These are phyloP conservation scores for Yarrowia sp. DNA, from an alignment of 805 yeast species.

Conservation along the genomic window DNA sequence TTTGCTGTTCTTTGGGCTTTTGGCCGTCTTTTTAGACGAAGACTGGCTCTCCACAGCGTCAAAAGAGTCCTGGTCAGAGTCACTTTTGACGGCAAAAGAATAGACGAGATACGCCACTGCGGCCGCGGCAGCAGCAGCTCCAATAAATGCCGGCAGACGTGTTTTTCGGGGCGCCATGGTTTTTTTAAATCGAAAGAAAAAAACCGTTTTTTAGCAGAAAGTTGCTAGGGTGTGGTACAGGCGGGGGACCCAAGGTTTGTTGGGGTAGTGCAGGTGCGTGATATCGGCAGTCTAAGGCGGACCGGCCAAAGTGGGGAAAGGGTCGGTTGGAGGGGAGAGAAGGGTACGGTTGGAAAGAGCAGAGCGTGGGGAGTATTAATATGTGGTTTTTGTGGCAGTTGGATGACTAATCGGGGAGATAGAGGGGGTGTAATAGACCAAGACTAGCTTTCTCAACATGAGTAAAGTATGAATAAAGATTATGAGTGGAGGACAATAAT, in stretches of 20 bases:
- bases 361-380: no score
- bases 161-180: slow-evolving; percentile 9
- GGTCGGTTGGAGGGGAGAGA: background rate
- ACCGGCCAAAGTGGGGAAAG: background rate
- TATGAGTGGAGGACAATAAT: no score
- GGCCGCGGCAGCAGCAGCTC: slow-evolving; percentile 1
- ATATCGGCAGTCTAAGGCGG: background rate
- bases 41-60: background rate
- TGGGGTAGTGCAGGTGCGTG: background rate
- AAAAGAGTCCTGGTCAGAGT: background rate
- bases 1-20: background rate
- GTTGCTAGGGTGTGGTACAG: background rate
- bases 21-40: background rate
- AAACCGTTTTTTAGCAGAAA: no score
- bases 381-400: no score
- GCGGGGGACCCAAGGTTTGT: slow-evolving; percentile 7
- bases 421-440: no score
- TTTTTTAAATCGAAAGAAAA: no score
- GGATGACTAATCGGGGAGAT: no score
- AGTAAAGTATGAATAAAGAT: no score
- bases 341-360: background rate
- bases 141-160: background rate
- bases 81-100: slow-evolving; percentile 3
- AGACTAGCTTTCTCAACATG: no score
- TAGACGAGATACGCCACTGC: slow-evolving; percentile 2